Evolutionary conservation across 2,329 filamentous ascomycete genomes (phyloP).

Genomic region (Graphiopsis chlorocephala): DNA sequence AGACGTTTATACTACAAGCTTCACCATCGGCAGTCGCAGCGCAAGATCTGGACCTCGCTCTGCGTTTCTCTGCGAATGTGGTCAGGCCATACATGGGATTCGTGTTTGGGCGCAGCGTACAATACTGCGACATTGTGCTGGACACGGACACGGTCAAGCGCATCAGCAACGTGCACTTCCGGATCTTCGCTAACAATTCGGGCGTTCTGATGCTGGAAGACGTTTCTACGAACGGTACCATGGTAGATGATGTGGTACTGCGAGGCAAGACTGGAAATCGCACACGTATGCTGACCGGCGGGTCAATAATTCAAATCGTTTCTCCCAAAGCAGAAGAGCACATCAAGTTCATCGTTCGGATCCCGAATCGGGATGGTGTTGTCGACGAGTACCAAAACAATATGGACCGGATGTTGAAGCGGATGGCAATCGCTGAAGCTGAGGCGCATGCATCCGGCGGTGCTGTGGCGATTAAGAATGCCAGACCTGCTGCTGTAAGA

Average conservation of each 20-base stretch:
- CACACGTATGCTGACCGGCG: constrained; percentile 66
- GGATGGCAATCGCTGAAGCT: constrained; percentile 7
- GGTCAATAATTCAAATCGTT: constrained; percentile 69
- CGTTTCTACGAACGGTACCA: constrained; percentile 90
- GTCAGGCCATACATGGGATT: constrained; percentile 72
- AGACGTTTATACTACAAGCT: constrained; percentile 52
- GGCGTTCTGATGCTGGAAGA: constrained; percentile 91
- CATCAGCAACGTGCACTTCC: constrained; percentile 93
- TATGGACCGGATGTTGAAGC: not conserved
- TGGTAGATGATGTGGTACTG: constrained; percentile 73
- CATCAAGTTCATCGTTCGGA: constrained; percentile 79
- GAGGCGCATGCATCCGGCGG: constrained; percentile 6
- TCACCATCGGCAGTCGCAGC: constrained; percentile 21
- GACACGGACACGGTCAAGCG: constrained; percentile 65
- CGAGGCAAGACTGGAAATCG: constrained; percentile 48
- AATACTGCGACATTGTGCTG: constrained; percentile 70
- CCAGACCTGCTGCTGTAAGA: constrained; percentile 7
- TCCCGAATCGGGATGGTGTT: constrained; percentile 69
- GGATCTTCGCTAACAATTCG: constrained; percentile 84
- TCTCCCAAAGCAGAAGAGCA: constrained; percentile 55
- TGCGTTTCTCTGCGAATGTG: constrained; percentile 72
- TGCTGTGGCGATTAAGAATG: not conserved
- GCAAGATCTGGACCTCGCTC: constrained; percentile 61
- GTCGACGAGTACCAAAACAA: constrained; percentile 45
- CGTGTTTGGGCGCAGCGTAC: constrained; percentile 75